Evolutionary conservation across 2,329 filamentous ascomycete species (phyloP).

Genomic region (Colletotrichum gigasporum): DNA sequence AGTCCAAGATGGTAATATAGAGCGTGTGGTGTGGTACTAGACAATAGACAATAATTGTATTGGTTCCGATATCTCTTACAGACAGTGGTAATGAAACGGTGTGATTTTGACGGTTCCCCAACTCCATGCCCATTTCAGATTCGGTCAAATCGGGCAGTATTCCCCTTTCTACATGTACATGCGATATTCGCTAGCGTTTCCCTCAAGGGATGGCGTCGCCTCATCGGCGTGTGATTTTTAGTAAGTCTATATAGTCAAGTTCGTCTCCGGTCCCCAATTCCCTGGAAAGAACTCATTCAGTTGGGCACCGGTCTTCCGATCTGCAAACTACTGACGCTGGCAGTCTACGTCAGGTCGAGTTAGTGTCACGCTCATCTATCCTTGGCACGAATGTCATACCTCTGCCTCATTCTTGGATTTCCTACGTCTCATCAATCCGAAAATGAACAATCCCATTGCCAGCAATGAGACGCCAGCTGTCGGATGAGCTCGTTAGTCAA

Average conservation of each 20-base stretch:
- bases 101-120: neutral
- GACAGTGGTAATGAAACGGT: neutral
- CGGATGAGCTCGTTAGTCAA: neutral
- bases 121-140: neutral
- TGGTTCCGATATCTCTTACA: neutral
- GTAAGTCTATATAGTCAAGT: neutral
- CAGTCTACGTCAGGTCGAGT: neutral
- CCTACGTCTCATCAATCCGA: conserved; percentile 17
- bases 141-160: neutral
- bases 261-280: neutral
- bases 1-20: neutral
- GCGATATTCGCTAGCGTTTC: neutral
- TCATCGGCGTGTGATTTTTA: neutral
- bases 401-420: conserved; percentile 5
- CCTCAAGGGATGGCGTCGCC: neutral
- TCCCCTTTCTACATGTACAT: neutral
- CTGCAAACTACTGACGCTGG: conserved; percentile 15
- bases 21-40: neutral
- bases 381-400: neutral
- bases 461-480: conserved; percentile 24
- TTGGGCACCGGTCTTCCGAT: conserved; percentile 26
- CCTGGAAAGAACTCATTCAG: neutral
- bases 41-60: conserved; percentile 16
- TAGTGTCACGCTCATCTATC: neutral
- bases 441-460: conserved; percentile 25